Base-by-base conservation (phyloP, 2,329 filamentous ascomycete genomes). In the Trichophyton mentagrophytes region DNA sequence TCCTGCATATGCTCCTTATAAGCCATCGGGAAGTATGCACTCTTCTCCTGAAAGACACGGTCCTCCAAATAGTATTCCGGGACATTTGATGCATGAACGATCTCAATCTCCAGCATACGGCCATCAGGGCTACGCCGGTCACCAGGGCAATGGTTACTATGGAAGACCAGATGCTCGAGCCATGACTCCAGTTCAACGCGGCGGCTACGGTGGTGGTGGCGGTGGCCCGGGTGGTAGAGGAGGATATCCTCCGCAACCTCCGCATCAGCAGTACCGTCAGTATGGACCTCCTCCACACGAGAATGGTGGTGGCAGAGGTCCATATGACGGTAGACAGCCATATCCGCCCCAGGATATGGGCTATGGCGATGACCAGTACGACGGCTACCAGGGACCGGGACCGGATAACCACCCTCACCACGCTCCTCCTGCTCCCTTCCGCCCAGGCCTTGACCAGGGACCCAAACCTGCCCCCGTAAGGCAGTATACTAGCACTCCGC, bases 381-480 rank as follows among this genome's bases (percentile, higher is more conserved):
- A 20, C 13, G 58, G 44, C 22, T 66, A 58, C 17, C 47, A 70
- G 60, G 80, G 81, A 17, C 57, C 70, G 60, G 80, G 81, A 56
- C 79, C 81, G 1, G 82, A 84, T 69, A 73, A 79, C 7, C 73
- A 83, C 13, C 80, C 81, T 33, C 73, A 78, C 53, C 82, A 84
- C 65, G 82, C 82, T 27, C 72, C 70, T 9, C 51, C 51, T 1
- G 27, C 51, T 36, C 82, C 82, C 7, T 78, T 83, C 51, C 75
- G 82, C 27, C 75, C 79, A 5, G 81, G 81, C 0, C 72, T 80
- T 11, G 76, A 72, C 30, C 73, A 74, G 62, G 68, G 69, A 17
- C 65, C 71, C 25, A 79, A 76, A 70, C 83, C 75, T 62, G 76
- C 74, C 30, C 81, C 80, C 4, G 72, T 82, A 22, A 76, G 80